phyloP scores from a whole-genome alignment of 495 filamentous ascomycete species.

The Talaromyces ruber region DNA sequence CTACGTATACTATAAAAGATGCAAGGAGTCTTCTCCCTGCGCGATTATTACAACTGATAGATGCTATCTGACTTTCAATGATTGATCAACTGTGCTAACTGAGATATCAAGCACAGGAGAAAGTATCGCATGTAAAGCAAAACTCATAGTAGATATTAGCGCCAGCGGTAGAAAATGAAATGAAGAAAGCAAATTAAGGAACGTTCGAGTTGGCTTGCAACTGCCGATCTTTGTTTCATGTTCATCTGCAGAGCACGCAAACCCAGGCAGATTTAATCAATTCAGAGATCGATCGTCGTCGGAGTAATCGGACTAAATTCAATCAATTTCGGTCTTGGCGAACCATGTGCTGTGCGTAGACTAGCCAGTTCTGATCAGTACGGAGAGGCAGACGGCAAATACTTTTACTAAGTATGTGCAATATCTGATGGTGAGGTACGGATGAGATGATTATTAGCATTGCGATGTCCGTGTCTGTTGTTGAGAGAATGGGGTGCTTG shows the following conservation, averaged over 20 bases:
- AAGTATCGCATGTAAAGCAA: no score
- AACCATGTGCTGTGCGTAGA: background rate
- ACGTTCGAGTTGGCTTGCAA: background rate
- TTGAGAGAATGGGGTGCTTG: no score
- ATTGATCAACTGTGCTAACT: no score
- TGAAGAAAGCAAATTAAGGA: background rate
- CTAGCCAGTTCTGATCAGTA: no score
- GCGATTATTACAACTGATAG: background rate
- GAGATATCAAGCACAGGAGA: no score
- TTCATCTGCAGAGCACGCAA: background rate
- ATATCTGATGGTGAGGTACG: no score
- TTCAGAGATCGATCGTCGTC: background rate
- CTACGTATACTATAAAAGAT: no score
- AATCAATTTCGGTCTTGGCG: background rate
- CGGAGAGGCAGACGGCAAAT: no score
- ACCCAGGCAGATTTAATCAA: background rate
- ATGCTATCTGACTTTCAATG: background rate
- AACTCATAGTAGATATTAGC: background rate
- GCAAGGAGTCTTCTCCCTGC: background rate
- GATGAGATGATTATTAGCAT: no score
- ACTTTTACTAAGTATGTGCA: no score
- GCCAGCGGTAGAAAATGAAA: background rate
- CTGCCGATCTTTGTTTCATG: background rate
- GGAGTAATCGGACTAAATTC: background rate
- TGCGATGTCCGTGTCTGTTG: no score